These are phyloP conservation scores for Selaginella moellendorffii DNA, from an alignment of 75 land plant species.

Conservation along the genomic window DNA sequence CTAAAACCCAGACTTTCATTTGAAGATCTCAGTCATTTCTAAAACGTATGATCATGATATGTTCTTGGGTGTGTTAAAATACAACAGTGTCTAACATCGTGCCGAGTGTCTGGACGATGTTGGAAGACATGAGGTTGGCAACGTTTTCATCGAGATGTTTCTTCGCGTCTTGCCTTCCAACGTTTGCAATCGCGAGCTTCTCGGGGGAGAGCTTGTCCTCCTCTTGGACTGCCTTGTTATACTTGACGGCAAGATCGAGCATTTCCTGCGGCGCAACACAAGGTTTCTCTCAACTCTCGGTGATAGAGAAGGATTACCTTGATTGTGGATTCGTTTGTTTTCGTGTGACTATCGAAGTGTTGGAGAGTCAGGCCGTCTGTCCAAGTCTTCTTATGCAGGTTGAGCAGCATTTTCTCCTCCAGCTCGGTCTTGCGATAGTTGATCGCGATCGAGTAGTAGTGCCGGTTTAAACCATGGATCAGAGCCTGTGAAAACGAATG, in stretches of 20 bases:
- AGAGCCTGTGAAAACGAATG: slow-evolving; percentile 79
- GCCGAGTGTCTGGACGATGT: no score
- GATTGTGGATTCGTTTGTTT: slow-evolving; percentile 86
- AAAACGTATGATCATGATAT: no score
- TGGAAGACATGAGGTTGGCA: slow-evolving; percentile 90
- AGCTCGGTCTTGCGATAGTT: slow-evolving; percentile 95
- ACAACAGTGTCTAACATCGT: slow-evolving; percentile 95
- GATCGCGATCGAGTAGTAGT: slow-evolving; percentile 93
- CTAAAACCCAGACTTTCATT: no score
- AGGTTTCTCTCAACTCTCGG: no score
- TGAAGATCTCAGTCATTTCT: no score
- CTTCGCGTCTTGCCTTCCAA: no score
- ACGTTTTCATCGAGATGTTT: slow-evolving; percentile 95
- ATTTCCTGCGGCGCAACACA: slow-evolving; percentile 91
- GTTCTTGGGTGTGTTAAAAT: no score
- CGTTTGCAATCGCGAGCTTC: no score
- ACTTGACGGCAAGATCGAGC: slow-evolving; percentile 73
- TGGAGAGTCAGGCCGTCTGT: slow-evolving; percentile 80
- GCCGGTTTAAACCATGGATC: slow-evolving; percentile 92
- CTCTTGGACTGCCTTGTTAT: no score
- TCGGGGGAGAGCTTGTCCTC: no score
- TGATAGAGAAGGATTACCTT: slow-evolving; percentile 38
- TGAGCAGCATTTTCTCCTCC: no score
- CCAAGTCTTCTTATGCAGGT: slow-evolving; percentile 97
- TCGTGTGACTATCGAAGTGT: slow-evolving; percentile 75